Evolutionary conservation across 768 basidiomycete species (phyloP).

Genomic region (Leccinellum rugosiceps): DNA sequence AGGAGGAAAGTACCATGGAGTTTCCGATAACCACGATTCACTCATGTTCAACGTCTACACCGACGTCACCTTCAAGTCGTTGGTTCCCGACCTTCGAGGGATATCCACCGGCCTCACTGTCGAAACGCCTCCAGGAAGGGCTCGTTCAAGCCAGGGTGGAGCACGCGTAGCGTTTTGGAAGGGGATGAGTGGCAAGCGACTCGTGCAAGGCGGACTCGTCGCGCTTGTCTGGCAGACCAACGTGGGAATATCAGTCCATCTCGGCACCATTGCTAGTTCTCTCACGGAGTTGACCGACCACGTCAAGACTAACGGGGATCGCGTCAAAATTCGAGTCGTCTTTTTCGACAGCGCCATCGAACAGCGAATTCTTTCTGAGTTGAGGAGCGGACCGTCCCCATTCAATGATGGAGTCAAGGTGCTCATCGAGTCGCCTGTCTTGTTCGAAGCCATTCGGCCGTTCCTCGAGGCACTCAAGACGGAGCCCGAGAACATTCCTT

Average conservation of each 20-base stretch:
- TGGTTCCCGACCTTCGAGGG: conserved; percentile 50
- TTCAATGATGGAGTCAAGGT: conserved; percentile 28
- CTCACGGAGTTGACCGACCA: conserved; percentile 45
- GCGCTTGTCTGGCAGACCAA: conserved; percentile 50
- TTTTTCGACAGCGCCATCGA: conserved; percentile 66
- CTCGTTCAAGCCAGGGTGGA: conserved; percentile 38
- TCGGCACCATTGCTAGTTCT: conserved; percentile 50
- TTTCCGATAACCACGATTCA: conserved; percentile 39
- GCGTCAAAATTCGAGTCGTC: conserved; percentile 46
- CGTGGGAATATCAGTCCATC: conserved; percentile 39
- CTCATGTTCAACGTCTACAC: conserved; percentile 66
- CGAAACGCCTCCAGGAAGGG: conserved; percentile 54
- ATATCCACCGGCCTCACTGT: conserved; percentile 46
- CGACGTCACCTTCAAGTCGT: conserved; percentile 43
- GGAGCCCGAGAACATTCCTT: conserved; percentile 58
- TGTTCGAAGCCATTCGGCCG: conserved; percentile 67
- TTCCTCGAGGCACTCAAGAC: conserved; percentile 60
- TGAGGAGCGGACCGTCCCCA: conserved; percentile 28
- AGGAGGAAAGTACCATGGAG: conserved; percentile 59
- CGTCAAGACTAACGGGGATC: conserved; percentile 30
- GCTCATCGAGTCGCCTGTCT: conserved; percentile 59
- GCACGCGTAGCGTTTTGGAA: conserved; percentile 60
- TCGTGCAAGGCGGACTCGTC: conserved; percentile 61
- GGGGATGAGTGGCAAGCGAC: conserved; percentile 51
- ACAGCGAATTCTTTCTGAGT: conserved; percentile 41